A percentile compares a stretch with the other conserved stretches of the same genome.
Conservation (phyloP, 768 basidiomycete genomes). For the Mycena pura region DNA sequence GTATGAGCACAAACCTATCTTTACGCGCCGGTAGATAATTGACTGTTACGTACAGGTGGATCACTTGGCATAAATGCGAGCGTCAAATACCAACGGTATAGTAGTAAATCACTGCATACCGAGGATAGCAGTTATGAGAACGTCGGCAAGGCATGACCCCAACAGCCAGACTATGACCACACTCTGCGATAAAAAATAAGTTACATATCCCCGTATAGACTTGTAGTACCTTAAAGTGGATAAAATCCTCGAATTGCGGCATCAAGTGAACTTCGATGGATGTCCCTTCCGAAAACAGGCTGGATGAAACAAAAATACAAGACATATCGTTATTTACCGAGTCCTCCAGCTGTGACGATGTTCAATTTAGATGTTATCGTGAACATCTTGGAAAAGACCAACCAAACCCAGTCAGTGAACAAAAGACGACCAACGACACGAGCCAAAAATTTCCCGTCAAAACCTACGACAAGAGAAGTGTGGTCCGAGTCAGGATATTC, state of each 20-base stretch:
- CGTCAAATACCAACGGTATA: not conserved
- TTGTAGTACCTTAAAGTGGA: conserved; percentile 13
- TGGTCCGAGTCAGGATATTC: not conserved
- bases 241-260: conserved; percentile 28
- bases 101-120: not conserved
- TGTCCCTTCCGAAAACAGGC: conserved; percentile 25
- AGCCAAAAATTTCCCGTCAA: conserved; percentile 15
- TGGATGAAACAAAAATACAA: conserved; percentile 4
- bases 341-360: conserved; percentile 7
- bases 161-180: conserved; percentile 43
- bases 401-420: conserved; percentile 12
- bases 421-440: not conserved
- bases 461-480: not conserved
- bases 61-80: not conserved
- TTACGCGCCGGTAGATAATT: too few relatives aligned
- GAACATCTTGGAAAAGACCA: not conserved
- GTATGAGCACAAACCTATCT: too few relatives aligned
- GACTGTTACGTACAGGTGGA: not conserved
- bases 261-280: conserved; percentile 22
- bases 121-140: conserved; percentile 41
- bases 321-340: not conserved
- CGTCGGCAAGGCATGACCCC: conserved; percentile 42
- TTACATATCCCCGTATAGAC: too few relatives aligned
- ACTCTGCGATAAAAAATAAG: conserved; percentile 1
- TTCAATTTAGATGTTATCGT: not conserved